Evolutionary conservation across 768 basidiomycete species (phyloP).

Genomic region (Polyporus arcularius): DNA sequence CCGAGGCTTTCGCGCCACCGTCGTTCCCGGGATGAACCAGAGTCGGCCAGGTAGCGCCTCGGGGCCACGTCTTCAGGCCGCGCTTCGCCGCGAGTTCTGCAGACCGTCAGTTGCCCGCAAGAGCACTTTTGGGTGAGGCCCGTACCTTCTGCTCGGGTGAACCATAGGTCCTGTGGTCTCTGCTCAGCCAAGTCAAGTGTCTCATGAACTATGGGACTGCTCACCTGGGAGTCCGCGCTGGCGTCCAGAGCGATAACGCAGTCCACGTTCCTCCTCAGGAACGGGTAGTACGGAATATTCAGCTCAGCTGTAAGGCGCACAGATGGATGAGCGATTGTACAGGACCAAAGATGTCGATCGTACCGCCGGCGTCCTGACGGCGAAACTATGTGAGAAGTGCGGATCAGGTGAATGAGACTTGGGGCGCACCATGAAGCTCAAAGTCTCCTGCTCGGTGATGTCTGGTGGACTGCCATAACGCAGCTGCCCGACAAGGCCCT

Average conservation of each 20-base stretch:
- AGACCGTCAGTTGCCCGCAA: background rate
- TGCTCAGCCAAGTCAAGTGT: background rate
- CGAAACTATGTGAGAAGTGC: background rate
- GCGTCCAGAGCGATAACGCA: slow-evolving; percentile 31
- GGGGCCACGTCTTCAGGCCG: slow-evolving; percentile 28
- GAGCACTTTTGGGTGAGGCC: too few relatives aligned
- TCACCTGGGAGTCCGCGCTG: slow-evolving; percentile 28
- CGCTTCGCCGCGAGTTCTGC: slow-evolving; percentile 27
- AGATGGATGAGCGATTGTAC: background rate
- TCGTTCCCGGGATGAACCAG: slow-evolving; percentile 10
- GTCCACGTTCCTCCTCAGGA: slow-evolving; percentile 27
- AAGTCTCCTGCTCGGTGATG: slow-evolving; percentile 23
- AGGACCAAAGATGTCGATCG: background rate
- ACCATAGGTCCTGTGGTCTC: slow-evolving; percentile 26
- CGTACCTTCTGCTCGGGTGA: slow-evolving; percentile 29
- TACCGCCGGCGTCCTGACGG: slow-evolving; percentile 29
- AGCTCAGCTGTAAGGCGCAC: slow-evolving; percentile 21
- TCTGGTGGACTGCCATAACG: slow-evolving; percentile 24
- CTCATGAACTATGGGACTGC: background rate
- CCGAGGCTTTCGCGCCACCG: slow-evolving; percentile 1
- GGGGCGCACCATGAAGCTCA: slow-evolving; percentile 26
- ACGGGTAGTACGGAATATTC: slow-evolving; percentile 30
- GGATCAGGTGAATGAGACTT: background rate
- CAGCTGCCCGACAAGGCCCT: slow-evolving; percentile 26
- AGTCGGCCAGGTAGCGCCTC: slow-evolving; percentile 27